Percentiles rank a stretch among this genome's conserved stretches.
Evolutionary conservation across 108 stramenopile genomes (phyloP).

Genomic region (Skeletonema costatum): DNA sequence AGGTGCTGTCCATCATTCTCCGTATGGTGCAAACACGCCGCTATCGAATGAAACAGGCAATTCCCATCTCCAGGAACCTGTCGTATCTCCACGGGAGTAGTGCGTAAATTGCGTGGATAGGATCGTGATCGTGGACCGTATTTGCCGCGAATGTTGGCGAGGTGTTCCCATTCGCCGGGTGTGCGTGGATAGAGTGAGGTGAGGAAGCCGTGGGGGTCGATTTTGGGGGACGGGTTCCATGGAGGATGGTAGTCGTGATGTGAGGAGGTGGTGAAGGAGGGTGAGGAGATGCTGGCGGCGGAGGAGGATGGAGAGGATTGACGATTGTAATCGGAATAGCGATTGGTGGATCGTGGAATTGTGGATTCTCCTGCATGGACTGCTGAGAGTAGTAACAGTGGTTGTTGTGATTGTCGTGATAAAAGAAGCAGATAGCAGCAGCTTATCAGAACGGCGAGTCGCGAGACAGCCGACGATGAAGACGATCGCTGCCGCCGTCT

Average conservation of each 20-base stretch:
- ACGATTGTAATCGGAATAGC: conserved; percentile 16
- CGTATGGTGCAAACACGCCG: conserved; percentile 37
- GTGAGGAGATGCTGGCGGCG: not conserved
- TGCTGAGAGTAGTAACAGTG: not conserved
- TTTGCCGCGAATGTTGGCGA: conserved; percentile 41
- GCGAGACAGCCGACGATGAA: not conserved
- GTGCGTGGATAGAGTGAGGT: conserved; percentile 48
- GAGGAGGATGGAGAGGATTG: not conserved
- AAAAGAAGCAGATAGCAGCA: not conserved
- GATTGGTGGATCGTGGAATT: conserved; percentile 35
- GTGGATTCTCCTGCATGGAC: not conserved
- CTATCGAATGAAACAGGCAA: conserved; percentile 85
- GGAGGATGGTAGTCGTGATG: conserved; percentile 46
- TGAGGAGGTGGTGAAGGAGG: conserved; percentile 1
- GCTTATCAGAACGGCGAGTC: not conserved
- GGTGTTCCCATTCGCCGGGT: conserved; percentile 78
- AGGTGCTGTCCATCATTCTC: conserved; percentile 69
- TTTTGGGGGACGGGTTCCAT: conserved; percentile 81
- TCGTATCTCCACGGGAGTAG: conserved; percentile 59
- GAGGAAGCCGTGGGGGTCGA: conserved; percentile 76
- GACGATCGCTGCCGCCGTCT: not conserved
- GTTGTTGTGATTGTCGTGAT: no score
- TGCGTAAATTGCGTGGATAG: not conserved
- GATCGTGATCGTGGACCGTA: conserved; percentile 32
- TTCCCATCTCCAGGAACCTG: conserved; percentile 95